A percentile compares a stretch with the other conserved stretches of the same genome.
Evolutionary conservation across 1,139 yeast genomes (phyloP).

Genomic region (Hyphopichia fennica): DNA sequence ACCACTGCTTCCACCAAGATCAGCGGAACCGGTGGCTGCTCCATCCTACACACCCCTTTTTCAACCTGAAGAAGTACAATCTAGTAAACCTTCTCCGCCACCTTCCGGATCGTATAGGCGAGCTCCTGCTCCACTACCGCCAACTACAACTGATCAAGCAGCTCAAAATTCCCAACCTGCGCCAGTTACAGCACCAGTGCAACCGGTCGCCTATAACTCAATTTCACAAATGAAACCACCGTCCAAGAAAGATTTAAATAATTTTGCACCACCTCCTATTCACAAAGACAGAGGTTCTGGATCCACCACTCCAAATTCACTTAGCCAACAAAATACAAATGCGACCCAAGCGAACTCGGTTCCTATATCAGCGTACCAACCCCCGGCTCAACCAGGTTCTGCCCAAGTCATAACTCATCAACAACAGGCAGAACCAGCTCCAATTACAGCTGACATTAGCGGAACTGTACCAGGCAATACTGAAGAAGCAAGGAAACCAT

Average conservation of each 20-base stretch:
- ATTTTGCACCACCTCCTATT: constrained; percentile 46
- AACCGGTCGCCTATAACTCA: constrained; percentile 22
- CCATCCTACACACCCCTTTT: neutral
- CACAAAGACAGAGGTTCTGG: constrained; percentile 21
- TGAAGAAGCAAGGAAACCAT: neutral
- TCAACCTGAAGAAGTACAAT: too few species aligned
- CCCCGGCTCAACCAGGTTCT: too few species aligned
- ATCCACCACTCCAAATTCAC: neutral
- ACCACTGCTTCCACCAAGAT: constrained; percentile 1
- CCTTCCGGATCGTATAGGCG: neutral
- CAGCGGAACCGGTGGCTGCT: constrained; percentile 1
- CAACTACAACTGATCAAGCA: constrained; percentile 4
- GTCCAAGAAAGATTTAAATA: neutral
- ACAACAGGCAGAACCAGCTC: too few species aligned
- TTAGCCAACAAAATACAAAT: neutral
- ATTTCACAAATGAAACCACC: constrained; percentile 18
- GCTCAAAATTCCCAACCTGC: constrained; percentile 8
- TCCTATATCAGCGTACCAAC: too few species aligned
- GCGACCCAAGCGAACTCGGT: neutral
- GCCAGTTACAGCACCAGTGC: constrained; percentile 24
- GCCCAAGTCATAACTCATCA: too few species aligned
- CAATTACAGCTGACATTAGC: neutral
- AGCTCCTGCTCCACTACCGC: constrained; percentile 1
- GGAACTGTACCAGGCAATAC: neutral
- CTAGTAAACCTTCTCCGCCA: too few species aligned